Evolutionary conservation across 73 alveolate species (phyloP).

Genomic region (Strombidium stylifer): DNA sequence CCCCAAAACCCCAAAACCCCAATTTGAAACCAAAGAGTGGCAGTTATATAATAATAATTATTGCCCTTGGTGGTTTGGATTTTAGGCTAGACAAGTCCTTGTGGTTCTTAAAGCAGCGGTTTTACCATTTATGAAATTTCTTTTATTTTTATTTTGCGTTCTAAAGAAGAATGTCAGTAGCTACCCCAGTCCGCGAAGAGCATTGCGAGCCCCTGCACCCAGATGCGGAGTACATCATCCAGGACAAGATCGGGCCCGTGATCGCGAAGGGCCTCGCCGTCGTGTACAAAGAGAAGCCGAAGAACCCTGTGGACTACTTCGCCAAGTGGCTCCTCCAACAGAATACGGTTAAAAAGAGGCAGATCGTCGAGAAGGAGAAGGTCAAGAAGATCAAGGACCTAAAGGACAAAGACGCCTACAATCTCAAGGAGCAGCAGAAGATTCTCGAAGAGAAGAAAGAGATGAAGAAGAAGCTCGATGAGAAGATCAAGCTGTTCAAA

Average conservation of each 20-base stretch:
- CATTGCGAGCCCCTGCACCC: conserved; percentile 27
- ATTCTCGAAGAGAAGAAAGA: conserved; percentile 1
- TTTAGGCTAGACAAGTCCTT: too few species aligned
- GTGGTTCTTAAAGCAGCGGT: too few species aligned
- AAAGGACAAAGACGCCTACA: conserved; percentile 2
- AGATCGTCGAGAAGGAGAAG: not conserved
- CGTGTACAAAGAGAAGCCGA: conserved; percentile 75
- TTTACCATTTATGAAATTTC: too few species aligned
- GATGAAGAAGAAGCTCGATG: conserved; percentile 9
- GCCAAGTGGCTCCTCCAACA: conserved; percentile 91
- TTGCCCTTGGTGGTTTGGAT: too few species aligned
- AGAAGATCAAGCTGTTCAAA: conserved; percentile 9
- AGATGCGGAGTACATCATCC: conserved; percentile 52
- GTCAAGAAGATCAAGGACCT: conserved; percentile 1
- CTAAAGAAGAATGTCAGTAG: too few species aligned
- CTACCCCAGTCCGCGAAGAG: too few species aligned
- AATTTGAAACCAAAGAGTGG: too few species aligned
- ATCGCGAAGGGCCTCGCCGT: conserved; percentile 85
- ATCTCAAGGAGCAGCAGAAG: conserved; percentile 3
- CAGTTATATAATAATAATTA: too few species aligned
- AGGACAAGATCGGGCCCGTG: conserved; percentile 64
- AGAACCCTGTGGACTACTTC: conserved; percentile 86
- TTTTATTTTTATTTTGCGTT: too few species aligned
- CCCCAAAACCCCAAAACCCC: too few species aligned
- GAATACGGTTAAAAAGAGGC: conserved; percentile 44